These are phyloP conservation scores for Populus pruinosa DNA, from an alignment of 345 rosid species.

Conservation along the genomic window DNA sequence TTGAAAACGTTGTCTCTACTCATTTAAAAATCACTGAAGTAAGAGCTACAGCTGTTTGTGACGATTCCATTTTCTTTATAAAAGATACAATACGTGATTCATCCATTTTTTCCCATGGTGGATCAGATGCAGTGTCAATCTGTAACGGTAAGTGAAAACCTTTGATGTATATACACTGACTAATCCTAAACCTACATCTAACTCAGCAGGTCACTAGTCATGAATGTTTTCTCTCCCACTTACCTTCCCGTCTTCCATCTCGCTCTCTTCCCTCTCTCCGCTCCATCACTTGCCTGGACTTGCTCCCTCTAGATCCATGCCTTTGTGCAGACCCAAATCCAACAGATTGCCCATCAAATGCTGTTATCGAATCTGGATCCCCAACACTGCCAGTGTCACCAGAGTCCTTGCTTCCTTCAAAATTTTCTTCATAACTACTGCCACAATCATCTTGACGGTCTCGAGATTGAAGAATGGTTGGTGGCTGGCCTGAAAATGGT, in stretches of 20 bases:
- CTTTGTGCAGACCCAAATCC: slow-evolving; percentile 48
- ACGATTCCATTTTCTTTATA: too few relatives aligned
- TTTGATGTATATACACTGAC: not conserved
- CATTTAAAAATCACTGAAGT: too few relatives aligned
- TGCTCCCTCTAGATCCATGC: slow-evolving; percentile 66
- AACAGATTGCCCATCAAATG: slow-evolving; percentile 60
- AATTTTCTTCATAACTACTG: slow-evolving; percentile 64
- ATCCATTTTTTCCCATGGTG: not conserved
- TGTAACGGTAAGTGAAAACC: not conserved
- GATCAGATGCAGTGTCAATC: not conserved
- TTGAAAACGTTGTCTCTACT: too few relatives aligned
- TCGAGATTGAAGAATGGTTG: slow-evolving; percentile 74
- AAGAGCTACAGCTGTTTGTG: too few relatives aligned
- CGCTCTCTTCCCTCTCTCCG: slow-evolving; percentile 73
- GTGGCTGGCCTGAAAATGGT: slow-evolving; percentile 58
- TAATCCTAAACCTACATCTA: not conserved
- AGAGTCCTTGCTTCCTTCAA: slow-evolving; percentile 73
- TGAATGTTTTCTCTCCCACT: slow-evolving; percentile 82
- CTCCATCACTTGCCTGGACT: slow-evolving; percentile 61
- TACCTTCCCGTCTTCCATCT: slow-evolving; percentile 70
- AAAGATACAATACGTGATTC: too few relatives aligned
- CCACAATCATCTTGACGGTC: slow-evolving; percentile 66
- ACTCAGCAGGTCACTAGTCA: slow-evolving; percentile 11
- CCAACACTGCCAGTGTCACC: slow-evolving; percentile 73
- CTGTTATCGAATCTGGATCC: slow-evolving; percentile 54